Base-by-base conservation (phyloP, 352 stramenopile genomes). In the Peronospora tabacina region DNA sequence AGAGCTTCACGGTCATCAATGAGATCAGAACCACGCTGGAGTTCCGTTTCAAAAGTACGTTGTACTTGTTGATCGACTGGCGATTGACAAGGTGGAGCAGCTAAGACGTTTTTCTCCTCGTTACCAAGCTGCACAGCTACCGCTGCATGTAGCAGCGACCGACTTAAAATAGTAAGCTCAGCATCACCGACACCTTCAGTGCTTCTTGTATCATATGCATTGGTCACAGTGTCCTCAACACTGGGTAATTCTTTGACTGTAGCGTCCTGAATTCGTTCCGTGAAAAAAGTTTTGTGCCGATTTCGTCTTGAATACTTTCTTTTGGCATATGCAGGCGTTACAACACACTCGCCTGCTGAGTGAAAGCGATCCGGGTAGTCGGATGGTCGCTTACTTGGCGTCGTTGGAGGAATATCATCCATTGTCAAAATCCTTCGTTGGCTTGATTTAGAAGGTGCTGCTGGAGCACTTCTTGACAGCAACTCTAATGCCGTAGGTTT, bases 401-500 rank as follows among this genome's bases (percentile, higher is more conserved):
- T 70, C 6, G 29, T 61, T 0, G 44, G 40, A 35, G 35, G 7
- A 26, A 54, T 15, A 5, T 34, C 61, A 41, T 61, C 49, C 22
- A 48, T 39, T 20, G 19, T 20, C 3, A 44, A 49, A 47, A 55
- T 20, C 1, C 49, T 40, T 11, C 37, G 47, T 19, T 39, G 38
- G 13, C 46, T 49, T 10, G 44, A 39, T 46, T 44, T 60, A 7
- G 49, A 56, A 3, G 44, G 3, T 22, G 68, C 65, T 12, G 67
- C 24, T 12, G 71, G 73, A 0, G 72, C 76, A 29, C 68, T 88
- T 61, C 68, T 55, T 17, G 76, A 85, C n/a, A 85, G 32, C 24
- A 85, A 37, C 17, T 83, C 72, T 8, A 85, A 58, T 24, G 68
- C 70, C 9, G 58, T 69, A 0, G 65, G 55, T 6, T 41, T 50